Evolutionary conservation across 208 protist species (phyloP).

Genomic region (Trypanosoma rangeli): DNA sequence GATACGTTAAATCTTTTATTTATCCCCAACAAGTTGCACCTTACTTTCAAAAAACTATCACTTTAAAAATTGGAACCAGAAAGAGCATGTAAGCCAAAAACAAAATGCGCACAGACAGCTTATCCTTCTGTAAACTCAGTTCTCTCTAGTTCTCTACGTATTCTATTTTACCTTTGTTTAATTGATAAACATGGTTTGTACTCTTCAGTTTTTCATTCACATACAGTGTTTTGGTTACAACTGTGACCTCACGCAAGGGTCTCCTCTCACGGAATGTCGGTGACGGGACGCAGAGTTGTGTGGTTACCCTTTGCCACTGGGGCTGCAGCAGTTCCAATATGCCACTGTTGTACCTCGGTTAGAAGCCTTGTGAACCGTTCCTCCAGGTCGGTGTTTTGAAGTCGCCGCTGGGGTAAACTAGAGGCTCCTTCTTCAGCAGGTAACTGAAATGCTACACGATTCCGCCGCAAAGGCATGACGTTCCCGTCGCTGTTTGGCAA

Average conservation of each 20-base stretch:
- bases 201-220: too few relatives aligned
- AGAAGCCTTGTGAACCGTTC: slow-evolving; percentile 19
- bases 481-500: not conserved
- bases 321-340: not conserved
- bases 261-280: not conserved
- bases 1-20: too few relatives aligned
- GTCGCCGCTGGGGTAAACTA: not conserved
- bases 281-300: not conserved
- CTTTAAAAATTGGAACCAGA: too few relatives aligned
- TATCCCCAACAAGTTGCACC: too few relatives aligned
- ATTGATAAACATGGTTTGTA: too few relatives aligned
- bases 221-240: not conserved
- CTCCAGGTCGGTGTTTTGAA: slow-evolving; percentile 10
- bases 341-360: slow-evolving; percentile 16
- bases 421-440: not conserved
- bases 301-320: not conserved
- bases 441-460: not conserved
- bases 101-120: too few relatives aligned
- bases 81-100: too few relatives aligned
- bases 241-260: not conserved
- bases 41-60: too few relatives aligned
- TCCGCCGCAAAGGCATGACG: not conserved
- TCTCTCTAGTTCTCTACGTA: too few relatives aligned
- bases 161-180: too few relatives aligned
- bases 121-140: too few relatives aligned